Conservation (phyloP, 768 basidiomycete genomes). For the Daedaleopsis sinensis region DNA sequence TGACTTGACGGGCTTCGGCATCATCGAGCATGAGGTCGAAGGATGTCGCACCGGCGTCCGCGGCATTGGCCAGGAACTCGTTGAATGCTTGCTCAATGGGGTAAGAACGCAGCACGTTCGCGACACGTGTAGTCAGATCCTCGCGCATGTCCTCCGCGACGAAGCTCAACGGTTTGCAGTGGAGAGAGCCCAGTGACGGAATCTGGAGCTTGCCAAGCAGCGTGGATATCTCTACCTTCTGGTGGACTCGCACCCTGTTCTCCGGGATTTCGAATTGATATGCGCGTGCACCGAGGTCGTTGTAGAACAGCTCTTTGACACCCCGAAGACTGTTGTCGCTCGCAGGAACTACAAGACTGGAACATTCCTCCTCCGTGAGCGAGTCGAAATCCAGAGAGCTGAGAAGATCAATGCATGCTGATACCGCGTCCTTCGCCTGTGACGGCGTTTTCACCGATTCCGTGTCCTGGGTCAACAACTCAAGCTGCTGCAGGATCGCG, state of each 20-base stretch:
- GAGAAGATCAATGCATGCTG: neutral
- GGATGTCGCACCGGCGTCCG: conserved; percentile 48
- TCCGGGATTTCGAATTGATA: neutral
- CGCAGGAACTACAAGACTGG: conserved; percentile 17
- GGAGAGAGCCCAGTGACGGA: conserved; percentile 21
- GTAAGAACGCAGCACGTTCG: conserved; percentile 45
- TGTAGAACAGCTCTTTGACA: conserved; percentile 12
- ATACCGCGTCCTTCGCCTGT: neutral
- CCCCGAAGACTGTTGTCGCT: neutral
- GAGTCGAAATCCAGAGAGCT: conserved; percentile 7
- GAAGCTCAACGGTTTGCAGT: conserved; percentile 20
- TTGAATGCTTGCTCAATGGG: conserved; percentile 44
- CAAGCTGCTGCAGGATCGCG: neutral
- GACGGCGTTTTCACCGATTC: neutral
- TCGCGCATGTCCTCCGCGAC: conserved; percentile 48
- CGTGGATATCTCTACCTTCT: neutral
- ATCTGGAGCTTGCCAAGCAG: conserved; percentile 24
- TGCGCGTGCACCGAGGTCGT: conserved; percentile 12
- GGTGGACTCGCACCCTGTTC: conserved; percentile 10
- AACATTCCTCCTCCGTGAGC: conserved; percentile 21
- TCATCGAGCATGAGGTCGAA: conserved; percentile 47
- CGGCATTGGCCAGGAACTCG: conserved; percentile 58
- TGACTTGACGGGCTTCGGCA: neutral
- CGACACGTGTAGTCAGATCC: conserved; percentile 44
- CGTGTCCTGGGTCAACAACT: neutral